Conservation (phyloP, 306 rosid species). For the Prunus mongolica region DNA sequence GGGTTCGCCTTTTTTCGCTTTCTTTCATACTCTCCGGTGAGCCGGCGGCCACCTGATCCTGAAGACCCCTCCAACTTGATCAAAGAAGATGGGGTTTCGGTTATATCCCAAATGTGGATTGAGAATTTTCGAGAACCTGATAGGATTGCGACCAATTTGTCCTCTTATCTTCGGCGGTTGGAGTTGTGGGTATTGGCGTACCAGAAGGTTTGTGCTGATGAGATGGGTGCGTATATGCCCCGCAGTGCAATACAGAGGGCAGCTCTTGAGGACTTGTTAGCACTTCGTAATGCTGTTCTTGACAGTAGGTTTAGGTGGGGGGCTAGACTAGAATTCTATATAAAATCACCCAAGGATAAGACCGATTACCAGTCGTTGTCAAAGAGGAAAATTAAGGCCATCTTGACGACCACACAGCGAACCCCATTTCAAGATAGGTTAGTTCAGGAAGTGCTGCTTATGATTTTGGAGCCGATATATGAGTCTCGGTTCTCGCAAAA, state of each 20-base stretch:
- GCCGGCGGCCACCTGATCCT: slow-evolving; percentile 48
- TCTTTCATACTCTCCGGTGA: slow-evolving; percentile 37
- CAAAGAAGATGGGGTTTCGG: slow-evolving; percentile 73
- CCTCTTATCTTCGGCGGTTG: slow-evolving; percentile 65
- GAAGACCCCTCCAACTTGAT: slow-evolving; percentile 59
- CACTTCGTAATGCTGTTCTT: slow-evolving; percentile 80
- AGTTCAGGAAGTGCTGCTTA: slow-evolving; percentile 75
- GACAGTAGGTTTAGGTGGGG: slow-evolving; percentile 87
- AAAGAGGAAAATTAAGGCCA: slow-evolving; percentile 66
- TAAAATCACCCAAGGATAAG: slow-evolving; percentile 69
- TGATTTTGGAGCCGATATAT: slow-evolving; percentile 81
- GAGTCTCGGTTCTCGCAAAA: slow-evolving; percentile 71
- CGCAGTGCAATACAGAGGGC: slow-evolving; percentile 52
- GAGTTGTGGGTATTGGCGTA: slow-evolving; percentile 90
- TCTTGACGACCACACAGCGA: slow-evolving; percentile 72
- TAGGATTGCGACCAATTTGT: slow-evolving; percentile 47
- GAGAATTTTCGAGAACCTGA: slow-evolving; percentile 75
- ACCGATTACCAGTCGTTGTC: slow-evolving; percentile 69
- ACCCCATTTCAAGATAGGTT: slow-evolving; percentile 83
- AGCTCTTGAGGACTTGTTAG: slow-evolving; percentile 64
- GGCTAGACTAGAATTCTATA: slow-evolving; percentile 58
- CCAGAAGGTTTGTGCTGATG: slow-evolving; percentile 81
- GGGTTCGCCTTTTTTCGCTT: slow-evolving; percentile 20
- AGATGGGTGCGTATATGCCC: slow-evolving; percentile 76
- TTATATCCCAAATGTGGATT: slow-evolving; percentile 73